Evolutionary conservation across 2,329 filamentous ascomycete genomes (phyloP).

Genomic region (Colletotrichum phormii): DNA sequence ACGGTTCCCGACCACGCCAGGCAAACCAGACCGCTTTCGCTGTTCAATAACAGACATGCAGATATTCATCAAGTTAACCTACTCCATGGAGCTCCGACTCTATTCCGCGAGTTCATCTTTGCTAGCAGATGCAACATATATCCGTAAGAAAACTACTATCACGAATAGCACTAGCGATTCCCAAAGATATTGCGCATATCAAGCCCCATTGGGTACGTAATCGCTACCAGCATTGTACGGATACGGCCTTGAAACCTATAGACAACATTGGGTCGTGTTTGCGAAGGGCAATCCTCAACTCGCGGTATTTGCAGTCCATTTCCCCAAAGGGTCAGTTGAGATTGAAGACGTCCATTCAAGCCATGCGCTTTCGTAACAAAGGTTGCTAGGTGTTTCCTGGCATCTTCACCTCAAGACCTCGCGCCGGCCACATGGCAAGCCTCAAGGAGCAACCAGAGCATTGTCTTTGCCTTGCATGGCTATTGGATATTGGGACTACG

Average conservation of each 20-base stretch:
- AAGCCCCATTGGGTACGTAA: neutral
- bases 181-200: neutral
- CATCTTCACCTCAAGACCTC: neutral
- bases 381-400: conserved; percentile 12
- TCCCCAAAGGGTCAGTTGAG: neutral
- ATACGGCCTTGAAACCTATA: neutral
- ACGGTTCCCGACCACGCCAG: neutral
- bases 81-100: neutral
- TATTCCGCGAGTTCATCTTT: neutral
- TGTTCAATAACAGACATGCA: neutral
- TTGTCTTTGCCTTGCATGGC: conserved; percentile 10
- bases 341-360: neutral
- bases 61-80: neutral
- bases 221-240: neutral
- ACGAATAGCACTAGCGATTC: neutral
- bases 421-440: conserved; percentile 12
- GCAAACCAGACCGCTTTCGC: neutral
- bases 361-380: neutral
- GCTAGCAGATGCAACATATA: neutral
- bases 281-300: neutral
- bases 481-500: neutral
- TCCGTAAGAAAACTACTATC: neutral
- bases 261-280: conserved; percentile 10
- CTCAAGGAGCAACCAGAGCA: neutral
- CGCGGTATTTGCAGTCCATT: conserved; percentile 1